Conservation (phyloP, 805 yeast species). For the Yamadazyma nakazawae region DNA sequence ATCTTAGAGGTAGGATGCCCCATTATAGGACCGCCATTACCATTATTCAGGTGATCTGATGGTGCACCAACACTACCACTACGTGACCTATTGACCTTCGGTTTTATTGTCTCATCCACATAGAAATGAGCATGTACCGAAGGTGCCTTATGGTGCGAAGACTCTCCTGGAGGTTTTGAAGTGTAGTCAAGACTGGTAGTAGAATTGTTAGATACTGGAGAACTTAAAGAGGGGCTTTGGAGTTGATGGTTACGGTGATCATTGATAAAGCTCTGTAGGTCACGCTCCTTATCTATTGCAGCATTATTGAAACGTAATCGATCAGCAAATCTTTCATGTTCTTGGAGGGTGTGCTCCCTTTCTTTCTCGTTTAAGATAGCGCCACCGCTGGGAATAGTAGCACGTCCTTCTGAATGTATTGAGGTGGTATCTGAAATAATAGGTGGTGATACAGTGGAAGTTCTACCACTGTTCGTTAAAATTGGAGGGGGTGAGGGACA, state of each 20-base stretch:
- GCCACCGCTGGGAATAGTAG: conserved; percentile 44
- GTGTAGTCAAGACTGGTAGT: conserved; percentile 24
- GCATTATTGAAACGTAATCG: conserved; percentile 5
- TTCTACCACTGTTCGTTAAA: conserved; percentile 26
- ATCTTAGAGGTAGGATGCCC: neutral
- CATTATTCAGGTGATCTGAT: conserved; percentile 18
- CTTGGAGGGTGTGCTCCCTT: conserved; percentile 4
- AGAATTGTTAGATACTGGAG: conserved; percentile 18
- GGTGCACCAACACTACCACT: conserved; percentile 34
- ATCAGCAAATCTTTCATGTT: conserved; percentile 5
- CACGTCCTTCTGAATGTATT: conserved; percentile 7
- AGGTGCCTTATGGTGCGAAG: conserved; percentile 49
- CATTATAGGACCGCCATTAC: neutral
- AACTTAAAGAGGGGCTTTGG: conserved; percentile 29
- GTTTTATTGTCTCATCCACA: conserved; percentile 62
- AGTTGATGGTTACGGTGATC: conserved; percentile 43
- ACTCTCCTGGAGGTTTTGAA: conserved; percentile 28
- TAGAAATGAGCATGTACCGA: conserved; percentile 79
- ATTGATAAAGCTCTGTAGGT: conserved; percentile 57
- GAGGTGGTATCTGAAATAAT: conserved; percentile 2
- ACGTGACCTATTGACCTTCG: conserved; percentile 32
- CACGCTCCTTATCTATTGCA: conserved; percentile 33
- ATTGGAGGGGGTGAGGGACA: conserved; percentile 78
- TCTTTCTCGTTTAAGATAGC: conserved; percentile 33
- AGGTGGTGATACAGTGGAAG: conserved; percentile 13